Evolutionary conservation across 306 rosid genomes (phyloP).

Genomic region (Lithocarpus polystachyus): DNA sequence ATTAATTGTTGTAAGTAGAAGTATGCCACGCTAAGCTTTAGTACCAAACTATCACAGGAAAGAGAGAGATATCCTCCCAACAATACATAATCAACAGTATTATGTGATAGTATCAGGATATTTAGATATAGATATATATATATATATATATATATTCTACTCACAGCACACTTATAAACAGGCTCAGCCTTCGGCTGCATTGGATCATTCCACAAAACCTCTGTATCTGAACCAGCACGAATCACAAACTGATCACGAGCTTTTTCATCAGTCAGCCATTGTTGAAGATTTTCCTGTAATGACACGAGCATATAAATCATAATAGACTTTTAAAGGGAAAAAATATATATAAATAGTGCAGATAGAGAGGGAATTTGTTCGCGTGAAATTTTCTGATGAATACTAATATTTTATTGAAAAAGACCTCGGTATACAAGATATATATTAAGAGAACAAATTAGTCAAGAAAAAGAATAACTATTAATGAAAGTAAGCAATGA

Average conservation of each 20-base stretch:
- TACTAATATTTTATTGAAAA: too few relatives aligned
- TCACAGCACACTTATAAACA: slow-evolving; percentile 73
- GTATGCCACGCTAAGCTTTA: background rate
- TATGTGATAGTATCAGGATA: background rate
- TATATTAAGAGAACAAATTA: too few relatives aligned
- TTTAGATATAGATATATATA: background rate
- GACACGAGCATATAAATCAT: background rate
- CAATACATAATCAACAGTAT: background rate
- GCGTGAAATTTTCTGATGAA: background rate
- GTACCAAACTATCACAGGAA: background rate
- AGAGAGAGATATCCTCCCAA: background rate
- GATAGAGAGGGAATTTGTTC: background rate
- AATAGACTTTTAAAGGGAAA: background rate
- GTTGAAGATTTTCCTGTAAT: slow-evolving; percentile 79
- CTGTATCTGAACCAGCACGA: slow-evolving; percentile 81
- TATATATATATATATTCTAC: slow-evolving; percentile 17
- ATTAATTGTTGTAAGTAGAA: background rate
- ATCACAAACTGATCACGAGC: slow-evolving; percentile 92
- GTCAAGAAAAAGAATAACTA: too few relatives aligned
- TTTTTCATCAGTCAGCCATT: slow-evolving; percentile 89
- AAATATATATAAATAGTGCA: background rate
- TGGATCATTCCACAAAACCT: slow-evolving; percentile 89
- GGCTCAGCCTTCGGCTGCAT: slow-evolving; percentile 75
- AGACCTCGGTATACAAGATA: too few relatives aligned
- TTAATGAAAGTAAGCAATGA: too few relatives aligned